Conservation (phyloP, 2,329 filamentous ascomycete species). For the Ceratocystis papillata region DNA sequence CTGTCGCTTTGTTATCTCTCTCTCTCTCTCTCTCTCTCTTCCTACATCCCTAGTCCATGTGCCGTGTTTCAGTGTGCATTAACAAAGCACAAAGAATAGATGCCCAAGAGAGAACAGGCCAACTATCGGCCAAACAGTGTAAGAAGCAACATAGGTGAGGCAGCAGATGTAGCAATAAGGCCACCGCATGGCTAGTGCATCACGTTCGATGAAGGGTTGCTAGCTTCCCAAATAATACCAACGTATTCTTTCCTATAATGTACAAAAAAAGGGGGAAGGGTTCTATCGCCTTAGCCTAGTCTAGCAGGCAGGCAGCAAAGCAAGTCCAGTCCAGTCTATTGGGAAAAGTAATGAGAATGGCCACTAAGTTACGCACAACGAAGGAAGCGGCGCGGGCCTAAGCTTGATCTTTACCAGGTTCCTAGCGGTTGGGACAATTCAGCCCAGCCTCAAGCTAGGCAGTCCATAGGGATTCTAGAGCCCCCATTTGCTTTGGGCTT, state of each 20-base stretch:
- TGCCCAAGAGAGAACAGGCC: conserved; percentile 11
- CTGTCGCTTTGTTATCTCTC: background rate
- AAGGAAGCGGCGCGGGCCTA: conserved; percentile 13
- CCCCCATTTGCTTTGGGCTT: background rate
- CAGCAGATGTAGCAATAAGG: background rate
- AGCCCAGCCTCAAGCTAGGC: background rate
- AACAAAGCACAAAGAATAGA: conserved; percentile 10
- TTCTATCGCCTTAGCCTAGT: background rate
- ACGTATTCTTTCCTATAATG: background rate
- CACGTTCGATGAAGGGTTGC: background rate
- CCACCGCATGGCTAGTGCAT: conserved; percentile 10
- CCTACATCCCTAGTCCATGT: conserved; percentile 8
- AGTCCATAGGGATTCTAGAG: background rate
- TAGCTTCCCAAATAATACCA: background rate
- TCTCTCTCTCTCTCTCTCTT: background rate
- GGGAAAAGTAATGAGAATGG: background rate
- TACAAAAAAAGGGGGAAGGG: background rate
- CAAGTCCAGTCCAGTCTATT: background rate
- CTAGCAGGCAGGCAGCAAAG: background rate
- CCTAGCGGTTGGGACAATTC: conserved; percentile 2
- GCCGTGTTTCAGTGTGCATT: conserved; percentile 11
- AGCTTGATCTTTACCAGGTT: conserved; percentile 1
- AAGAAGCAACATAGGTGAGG: conserved; percentile 5
- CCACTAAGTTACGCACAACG: background rate
- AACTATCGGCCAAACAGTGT: conserved; percentile 2